Base-by-base conservation (phyloP, 2,329 filamentous ascomycete species). In the Rhexocercosporidium sp. region DNA sequence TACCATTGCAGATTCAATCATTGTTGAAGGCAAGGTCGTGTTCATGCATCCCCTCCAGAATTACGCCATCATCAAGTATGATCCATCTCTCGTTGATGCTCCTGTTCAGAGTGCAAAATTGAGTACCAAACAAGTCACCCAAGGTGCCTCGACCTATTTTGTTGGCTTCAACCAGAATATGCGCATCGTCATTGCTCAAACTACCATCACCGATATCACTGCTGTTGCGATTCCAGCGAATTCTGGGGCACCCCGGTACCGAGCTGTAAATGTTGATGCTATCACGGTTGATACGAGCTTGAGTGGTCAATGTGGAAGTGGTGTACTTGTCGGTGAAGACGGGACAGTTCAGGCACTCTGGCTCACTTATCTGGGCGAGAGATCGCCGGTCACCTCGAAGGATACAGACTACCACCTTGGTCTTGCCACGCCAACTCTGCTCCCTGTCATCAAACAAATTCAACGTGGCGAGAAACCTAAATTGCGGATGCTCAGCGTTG, bases 151-250 rank as follows among this genome's bases (percentile, higher is more conserved):
- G 66, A 97, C 94, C 0, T 94, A 97, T 72, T 99, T 99, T 80
- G 92, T 99, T 70, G 96, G 96, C n/a, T 96, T 97, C 82, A 99
- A 99, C 77, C 90, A 96, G 72, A 98, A 97, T 72, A 91, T 95
- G 69, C 89, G 95, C 41, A 93, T 97, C 47, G 95, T 98, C 3
- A 93, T 97, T 73, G 92, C 94, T 5, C 94, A 97, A 74, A 98
- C 96, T 0, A 93, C 92, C 0, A 94, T 99, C 16, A 99, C 96
- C 0, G 96, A 99, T 78, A 96, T 99, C 75, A 98, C 95, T 12
- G 96, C 96, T 1, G 96, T 98, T 3, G 93, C 94, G 0, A 98
- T 99, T 69, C 96, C 96, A 0, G 94, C 96, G 29, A 98, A 97
- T 79, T 91, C 92, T 0, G 89, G 93, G 1, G 95, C 96, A 7